Conservation (phyloP, 768 basidiomycete species). For the Tricholoma bakamatsutake region DNA sequence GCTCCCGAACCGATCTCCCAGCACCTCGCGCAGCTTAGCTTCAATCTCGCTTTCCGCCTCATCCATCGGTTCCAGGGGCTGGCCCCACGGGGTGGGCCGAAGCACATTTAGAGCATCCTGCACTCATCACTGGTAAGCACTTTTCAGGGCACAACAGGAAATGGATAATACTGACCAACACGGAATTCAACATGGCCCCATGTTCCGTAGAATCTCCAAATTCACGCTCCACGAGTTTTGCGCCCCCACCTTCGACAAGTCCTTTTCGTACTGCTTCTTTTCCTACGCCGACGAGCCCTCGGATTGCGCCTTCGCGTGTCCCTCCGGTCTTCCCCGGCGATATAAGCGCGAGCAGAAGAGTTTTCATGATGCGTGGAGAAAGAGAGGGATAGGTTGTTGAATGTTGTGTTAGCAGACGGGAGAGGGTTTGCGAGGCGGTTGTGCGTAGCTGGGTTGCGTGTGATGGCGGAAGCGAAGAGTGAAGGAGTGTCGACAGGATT, state of each 20-base stretch:
- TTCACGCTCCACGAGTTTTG: slow-evolving; percentile 52
- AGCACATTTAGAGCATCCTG: slow-evolving; percentile 62
- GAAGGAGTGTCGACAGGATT: slow-evolving; percentile 85
- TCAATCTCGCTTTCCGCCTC: slow-evolving; percentile 43
- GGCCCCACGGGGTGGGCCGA: slow-evolving; percentile 47
- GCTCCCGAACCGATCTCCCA: slow-evolving; percentile 62
- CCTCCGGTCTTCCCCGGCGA: slow-evolving; percentile 67
- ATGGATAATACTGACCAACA: slow-evolving; percentile 42
- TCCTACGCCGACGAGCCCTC: slow-evolving; percentile 70
- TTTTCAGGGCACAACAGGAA: background rate
- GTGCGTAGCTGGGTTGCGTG: slow-evolving; percentile 72
- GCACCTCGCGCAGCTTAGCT: slow-evolving; percentile 40
- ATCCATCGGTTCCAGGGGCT: slow-evolving; percentile 45
- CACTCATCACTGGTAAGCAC: background rate
- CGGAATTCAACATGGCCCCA: slow-evolving; percentile 32
- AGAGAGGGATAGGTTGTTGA: slow-evolving; percentile 87
- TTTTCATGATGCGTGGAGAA: slow-evolving; percentile 88
- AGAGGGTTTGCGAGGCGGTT: slow-evolving; percentile 78
- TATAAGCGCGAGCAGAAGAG: slow-evolving; percentile 81
- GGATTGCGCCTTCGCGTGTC: slow-evolving; percentile 85
- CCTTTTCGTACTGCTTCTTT: slow-evolving; percentile 83
- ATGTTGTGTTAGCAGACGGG: slow-evolving; percentile 74
- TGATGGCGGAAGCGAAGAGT: slow-evolving; percentile 72
- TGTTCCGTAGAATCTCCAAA: background rate
- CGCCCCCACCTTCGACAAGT: slow-evolving; percentile 74